phyloP scores from a whole-genome alignment of 345 rosid species.

The Excoecaria agallocha region DNA sequence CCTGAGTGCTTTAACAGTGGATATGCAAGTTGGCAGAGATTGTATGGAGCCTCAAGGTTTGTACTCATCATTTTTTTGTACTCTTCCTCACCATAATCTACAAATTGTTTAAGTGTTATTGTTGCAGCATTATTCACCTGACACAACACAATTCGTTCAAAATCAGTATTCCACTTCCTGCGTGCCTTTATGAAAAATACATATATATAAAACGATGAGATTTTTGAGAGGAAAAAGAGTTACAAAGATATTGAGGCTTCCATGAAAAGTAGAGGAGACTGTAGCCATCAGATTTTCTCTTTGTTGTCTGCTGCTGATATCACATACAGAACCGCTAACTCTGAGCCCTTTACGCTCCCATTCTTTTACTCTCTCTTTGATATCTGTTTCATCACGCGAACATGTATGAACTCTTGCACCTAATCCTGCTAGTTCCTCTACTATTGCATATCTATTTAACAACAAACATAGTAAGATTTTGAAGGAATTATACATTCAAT shows the following conservation, averaged over 20 bases:
- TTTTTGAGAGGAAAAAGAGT: too few relatives aligned
- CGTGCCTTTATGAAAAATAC: too few relatives aligned
- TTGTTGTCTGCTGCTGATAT: constrained; percentile 1
- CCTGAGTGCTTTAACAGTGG: constrained; percentile 51
- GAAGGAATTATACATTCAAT: too few relatives aligned
- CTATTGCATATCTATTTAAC: constrained; percentile 17
- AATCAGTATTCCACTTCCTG: too few relatives aligned
- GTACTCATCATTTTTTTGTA: constrained; percentile 35
- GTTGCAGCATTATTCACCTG: constrained; percentile 43
- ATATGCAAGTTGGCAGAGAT: constrained; percentile 56
- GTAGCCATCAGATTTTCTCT: constrained; percentile 12
- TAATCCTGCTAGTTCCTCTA: constrained; percentile 24
- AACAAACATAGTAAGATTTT: not conserved
- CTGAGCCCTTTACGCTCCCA: constrained; percentile 14
- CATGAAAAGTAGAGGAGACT: constrained; percentile 10
- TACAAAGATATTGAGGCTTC: constrained; percentile 23
- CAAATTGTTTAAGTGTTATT: not conserved
- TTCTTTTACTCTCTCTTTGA: constrained; percentile 5
- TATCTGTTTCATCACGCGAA: constrained; percentile 8
- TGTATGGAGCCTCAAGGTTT: constrained; percentile 53
- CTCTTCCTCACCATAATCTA: constrained; percentile 35
- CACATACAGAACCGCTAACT: constrained; percentile 21
- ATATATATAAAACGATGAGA: too few relatives aligned
- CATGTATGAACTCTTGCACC: constrained; percentile 21
- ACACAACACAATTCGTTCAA: not conserved